Evolutionary conservation across 2,329 filamentous ascomycete species (phyloP).

Genomic region (Rhynchosporium secalis): DNA sequence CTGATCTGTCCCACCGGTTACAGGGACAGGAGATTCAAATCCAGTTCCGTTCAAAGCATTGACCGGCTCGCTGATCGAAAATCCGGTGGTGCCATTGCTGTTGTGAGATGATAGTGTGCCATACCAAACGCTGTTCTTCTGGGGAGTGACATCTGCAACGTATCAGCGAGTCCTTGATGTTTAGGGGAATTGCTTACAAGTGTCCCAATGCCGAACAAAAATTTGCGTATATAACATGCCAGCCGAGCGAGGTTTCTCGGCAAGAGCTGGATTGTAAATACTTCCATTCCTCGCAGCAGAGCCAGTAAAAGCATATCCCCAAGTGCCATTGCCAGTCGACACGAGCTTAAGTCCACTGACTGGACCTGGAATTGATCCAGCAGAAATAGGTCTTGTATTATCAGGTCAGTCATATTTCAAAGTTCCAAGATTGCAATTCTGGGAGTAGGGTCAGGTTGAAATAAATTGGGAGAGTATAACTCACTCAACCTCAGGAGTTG

Average conservation of each 20-base stretch:
- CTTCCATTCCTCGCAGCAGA: conserved; percentile 31
- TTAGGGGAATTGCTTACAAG: conserved; percentile 23
- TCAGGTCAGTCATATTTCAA: conserved; percentile 13
- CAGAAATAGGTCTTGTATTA: conserved; percentile 23
- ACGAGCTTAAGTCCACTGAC: conserved; percentile 32
- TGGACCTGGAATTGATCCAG: conserved; percentile 30
- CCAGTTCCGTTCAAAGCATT: conserved; percentile 34
- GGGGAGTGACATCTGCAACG: conserved; percentile 25
- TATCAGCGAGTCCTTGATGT: conserved; percentile 4
- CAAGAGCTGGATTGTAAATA: conserved; percentile 31
- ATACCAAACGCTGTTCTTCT: conserved; percentile 35
- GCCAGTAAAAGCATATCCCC: conserved; percentile 27
- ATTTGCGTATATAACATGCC: conserved; percentile 30
- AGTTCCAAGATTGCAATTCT: background rate
- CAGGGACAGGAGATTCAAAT: conserved; percentile 32
- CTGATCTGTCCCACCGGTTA: conserved; percentile 28
- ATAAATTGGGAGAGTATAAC: conserved; percentile 5
- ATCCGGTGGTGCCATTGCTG: conserved; percentile 20
- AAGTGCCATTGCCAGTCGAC: conserved; percentile 24
- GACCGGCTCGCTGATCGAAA: conserved; percentile 31
- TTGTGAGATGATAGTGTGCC: conserved; percentile 24
- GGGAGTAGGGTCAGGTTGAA: background rate
- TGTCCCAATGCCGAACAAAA: conserved; percentile 35
- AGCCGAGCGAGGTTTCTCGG: conserved; percentile 21
- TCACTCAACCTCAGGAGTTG: conserved; percentile 28